These are phyloP conservation scores for Trichoderma virens DNA, from an alignment of 495 filamentous ascomycete genomes.

Conservation along the genomic window DNA sequence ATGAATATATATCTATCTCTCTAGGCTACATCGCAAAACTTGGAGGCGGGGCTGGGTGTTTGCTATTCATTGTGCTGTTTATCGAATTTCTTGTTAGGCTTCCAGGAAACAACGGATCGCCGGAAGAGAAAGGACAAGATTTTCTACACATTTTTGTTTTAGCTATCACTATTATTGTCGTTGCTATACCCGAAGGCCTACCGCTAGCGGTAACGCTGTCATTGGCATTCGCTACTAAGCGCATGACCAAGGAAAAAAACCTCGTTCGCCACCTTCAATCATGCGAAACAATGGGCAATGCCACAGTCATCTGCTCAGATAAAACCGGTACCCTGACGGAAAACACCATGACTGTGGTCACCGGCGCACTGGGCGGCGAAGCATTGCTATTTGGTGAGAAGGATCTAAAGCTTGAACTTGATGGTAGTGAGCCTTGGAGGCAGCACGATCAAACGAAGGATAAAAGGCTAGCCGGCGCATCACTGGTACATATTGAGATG, in stretches of 20 bases:
- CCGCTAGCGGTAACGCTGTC: conserved; percentile 77
- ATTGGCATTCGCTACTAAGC: conserved; percentile 69
- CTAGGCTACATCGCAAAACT: conserved; percentile 60
- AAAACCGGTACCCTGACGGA: conserved; percentile 78
- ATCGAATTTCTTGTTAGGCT: conserved; percentile 64
- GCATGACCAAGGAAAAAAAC: conserved; percentile 77
- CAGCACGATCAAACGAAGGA: background rate
- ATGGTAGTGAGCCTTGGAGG: conserved; percentile 28
- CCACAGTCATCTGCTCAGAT: conserved; percentile 76
- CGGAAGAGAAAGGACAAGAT: conserved; percentile 58
- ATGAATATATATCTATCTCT: background rate
- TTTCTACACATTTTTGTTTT: conserved; percentile 79
- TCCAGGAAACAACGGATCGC: conserved; percentile 31
- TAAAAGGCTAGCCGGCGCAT: conserved; percentile 24
- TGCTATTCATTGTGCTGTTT: conserved; percentile 67
- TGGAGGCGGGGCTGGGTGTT: conserved; percentile 58
- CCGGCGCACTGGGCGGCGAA: conserved; percentile 52
- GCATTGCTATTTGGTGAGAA: conserved; percentile 44
- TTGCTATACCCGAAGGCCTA: conserved; percentile 77
- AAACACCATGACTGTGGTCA: conserved; percentile 68
- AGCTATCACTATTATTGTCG: conserved; percentile 72
- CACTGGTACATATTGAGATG: conserved; percentile 46
- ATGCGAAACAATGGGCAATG: conserved; percentile 85
- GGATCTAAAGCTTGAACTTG: conserved; percentile 16
- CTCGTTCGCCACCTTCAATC: conserved; percentile 67